Evolutionary conservation across 495 filamentous ascomycete species (phyloP).

Genomic region (Penicillium goetzii): DNA sequence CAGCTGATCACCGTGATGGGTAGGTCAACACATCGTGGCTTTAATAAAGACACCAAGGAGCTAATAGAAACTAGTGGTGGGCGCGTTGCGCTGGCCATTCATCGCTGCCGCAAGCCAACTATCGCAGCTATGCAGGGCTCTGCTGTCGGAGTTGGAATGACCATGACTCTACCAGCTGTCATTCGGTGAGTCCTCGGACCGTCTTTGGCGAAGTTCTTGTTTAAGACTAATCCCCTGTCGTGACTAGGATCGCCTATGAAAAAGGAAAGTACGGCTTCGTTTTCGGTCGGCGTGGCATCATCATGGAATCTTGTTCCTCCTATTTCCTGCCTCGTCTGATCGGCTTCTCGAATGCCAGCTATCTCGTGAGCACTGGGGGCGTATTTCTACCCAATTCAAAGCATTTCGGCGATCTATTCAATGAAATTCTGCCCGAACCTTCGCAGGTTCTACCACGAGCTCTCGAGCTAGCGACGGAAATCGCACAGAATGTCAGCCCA

Average conservation of each 20-base stretch:
- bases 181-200: constrained; percentile 42
- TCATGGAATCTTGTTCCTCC: constrained; percentile 65
- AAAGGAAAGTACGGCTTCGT: constrained; percentile 66
- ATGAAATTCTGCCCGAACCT: constrained; percentile 53
- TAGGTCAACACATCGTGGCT: constrained; percentile 35
- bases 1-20: constrained; percentile 52
- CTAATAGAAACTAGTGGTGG: constrained; percentile 31
- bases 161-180: constrained; percentile 65
- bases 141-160: constrained; percentile 69
- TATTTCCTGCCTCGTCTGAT: constrained; percentile 67
- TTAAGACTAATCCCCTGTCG: background rate
- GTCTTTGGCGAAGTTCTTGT: background rate
- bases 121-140: constrained; percentile 68
- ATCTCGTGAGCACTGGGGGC: constrained; percentile 47
- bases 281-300: constrained; percentile 63
- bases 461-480: constrained; percentile 59
- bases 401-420: constrained; percentile 56
- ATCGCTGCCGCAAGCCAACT: constrained; percentile 64
- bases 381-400: constrained; percentile 38
- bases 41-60: background rate
- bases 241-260: constrained; percentile 51
- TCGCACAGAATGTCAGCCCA: constrained; percentile 59
- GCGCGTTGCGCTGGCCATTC: constrained; percentile 59
- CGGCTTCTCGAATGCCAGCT: constrained; percentile 58
- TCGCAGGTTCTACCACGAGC: constrained; percentile 58